Evolutionary conservation across 2,329 filamentous ascomycete species (phyloP), one percentile per base, ranked within the genome.

Genomic region (Phialemoniopsis sp.): DNA sequence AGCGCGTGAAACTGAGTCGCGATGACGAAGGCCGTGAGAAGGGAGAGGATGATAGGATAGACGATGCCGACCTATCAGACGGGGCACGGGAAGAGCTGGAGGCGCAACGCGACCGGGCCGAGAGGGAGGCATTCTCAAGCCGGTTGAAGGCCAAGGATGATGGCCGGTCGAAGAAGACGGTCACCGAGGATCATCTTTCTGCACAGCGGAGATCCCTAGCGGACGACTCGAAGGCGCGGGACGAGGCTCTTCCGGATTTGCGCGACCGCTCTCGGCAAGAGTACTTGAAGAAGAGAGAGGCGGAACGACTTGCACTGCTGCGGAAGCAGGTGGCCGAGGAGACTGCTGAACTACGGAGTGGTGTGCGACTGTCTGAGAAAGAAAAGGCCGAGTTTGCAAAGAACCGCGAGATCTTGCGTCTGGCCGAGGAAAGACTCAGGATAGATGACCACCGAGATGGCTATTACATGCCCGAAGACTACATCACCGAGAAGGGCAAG

Each of bases 381-480:
- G 93, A 98, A 61, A 89, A 85, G 57, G 85, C 82, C 40, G 88
- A 95, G 46, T 97, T 98, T 58, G 84, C 85, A 3, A 84, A 88
- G 55, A 97, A 97, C 55, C 72, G 87, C 34, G 88, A 97, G 61
- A 73, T 90, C 18, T 64, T 95, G 32, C 76, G 83, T 29, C 70
- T 95, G 32, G 88, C 89, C 2, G 87, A 96, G 63, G 89, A 94
- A 58, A 77, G 91, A 16, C 68, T 91, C 40, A 78, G 79, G 32
- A 95, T 98, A 47, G 90, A 97, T 57, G 91, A 97, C 50, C 82
- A 95, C 59, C 78, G 84, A 15, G 90, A 96, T 66, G 91, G 91
- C 3, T 98, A 97, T 63, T 77, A 84, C 48, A 83, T 98, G 68
- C 93, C 91, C 0, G 90, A 96, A 47, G 89, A 96, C 58, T 95